Evolutionary conservation across 805 yeast species (phyloP), one percentile per base, ranked within the genome.

Genomic region (Kuraishia borneana): DNA sequence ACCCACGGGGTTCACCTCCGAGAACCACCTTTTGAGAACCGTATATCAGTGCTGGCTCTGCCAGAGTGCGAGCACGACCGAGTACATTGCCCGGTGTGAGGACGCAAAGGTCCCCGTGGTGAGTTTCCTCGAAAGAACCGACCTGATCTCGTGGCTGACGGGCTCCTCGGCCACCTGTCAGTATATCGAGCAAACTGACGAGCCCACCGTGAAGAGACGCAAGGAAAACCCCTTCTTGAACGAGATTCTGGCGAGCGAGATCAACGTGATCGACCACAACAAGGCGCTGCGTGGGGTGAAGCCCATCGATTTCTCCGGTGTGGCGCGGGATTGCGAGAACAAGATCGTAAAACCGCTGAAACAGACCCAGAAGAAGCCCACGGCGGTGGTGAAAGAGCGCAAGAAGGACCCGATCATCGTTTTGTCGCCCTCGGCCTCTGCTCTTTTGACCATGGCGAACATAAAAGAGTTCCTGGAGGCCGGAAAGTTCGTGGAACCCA

Each of bases 101-200:
- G 68, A 66, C 33, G 60, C 68, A 26, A 67, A 71, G 3, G 66
- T 89, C 22, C 65, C 74, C 2, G 83, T 83, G 41, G 70, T 89
- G 50, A 76, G 83, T 37, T 88, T 89, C 50, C 57, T 83, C 51
- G 94, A 85, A 46, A 76, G 94, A 56, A 77, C 85, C 6, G 95
- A 89, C 50, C 66, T 89, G 40, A 66, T 80, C 36, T 70, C 83
- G 21, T 88, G 92, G 87, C 65, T 89, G 34, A 70, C 68, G 39
- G 95, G 95, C 3, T 65, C 73, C 16, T 62, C 76, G 3, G 73
- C 67, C 26, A 63, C 68, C 18, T 75, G 83, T 41, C 70, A 73
- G 35, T 77, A 68, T 49, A 56, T 78, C 22, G 37, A 35, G 29
- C 41, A 36, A 30, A 35, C 37, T n/a, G 39, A 42, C 26, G 36